Percentiles rank a stretch among this genome's conserved stretches.
Conservation (phyloP, 495 filamentous ascomycete genomes). For the Neurospora sp. region DNA sequence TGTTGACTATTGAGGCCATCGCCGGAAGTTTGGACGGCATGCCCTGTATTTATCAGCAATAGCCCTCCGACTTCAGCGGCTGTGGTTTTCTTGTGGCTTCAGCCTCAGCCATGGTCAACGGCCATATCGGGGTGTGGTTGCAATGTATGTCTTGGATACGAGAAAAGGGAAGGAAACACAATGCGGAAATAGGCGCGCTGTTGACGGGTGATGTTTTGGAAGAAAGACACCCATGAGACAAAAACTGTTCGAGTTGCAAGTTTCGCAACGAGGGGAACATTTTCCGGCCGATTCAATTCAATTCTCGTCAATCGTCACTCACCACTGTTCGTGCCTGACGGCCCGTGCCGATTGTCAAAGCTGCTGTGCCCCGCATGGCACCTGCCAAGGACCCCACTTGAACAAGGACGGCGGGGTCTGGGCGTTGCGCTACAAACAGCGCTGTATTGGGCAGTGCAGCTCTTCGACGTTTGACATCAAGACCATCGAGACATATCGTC, state of each 20-base stretch:
- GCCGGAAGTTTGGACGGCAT: too few relatives aligned
- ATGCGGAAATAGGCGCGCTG: too few relatives aligned
- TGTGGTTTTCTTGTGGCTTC: neutral
- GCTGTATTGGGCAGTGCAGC: neutral
- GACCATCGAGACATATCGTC: neutral
- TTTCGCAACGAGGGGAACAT: neutral
- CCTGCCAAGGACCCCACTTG: neutral
- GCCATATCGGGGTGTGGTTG: neutral
- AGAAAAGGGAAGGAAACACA: too few relatives aligned
- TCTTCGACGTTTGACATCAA: neutral
- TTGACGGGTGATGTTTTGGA: neutral
- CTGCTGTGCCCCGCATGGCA: neutral
- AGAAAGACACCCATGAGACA: neutral
- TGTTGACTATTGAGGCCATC: neutral
- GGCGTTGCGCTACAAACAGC: neutral
- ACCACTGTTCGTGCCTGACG: neutral
- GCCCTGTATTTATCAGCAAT: neutral
- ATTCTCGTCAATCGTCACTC: neutral
- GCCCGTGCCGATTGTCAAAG: neutral
- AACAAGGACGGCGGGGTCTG: neutral
- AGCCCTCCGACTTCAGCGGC: neutral
- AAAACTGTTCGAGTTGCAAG: neutral
- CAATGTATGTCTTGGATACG: neutral
- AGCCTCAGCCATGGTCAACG: neutral
- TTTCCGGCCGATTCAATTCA: neutral